Percentiles rank a stretch among this genome's conserved stretches.
phyloP scores from a whole-genome alignment of 1,284 basidiomycete genomes.

The Ustilago trichophora region DNA sequence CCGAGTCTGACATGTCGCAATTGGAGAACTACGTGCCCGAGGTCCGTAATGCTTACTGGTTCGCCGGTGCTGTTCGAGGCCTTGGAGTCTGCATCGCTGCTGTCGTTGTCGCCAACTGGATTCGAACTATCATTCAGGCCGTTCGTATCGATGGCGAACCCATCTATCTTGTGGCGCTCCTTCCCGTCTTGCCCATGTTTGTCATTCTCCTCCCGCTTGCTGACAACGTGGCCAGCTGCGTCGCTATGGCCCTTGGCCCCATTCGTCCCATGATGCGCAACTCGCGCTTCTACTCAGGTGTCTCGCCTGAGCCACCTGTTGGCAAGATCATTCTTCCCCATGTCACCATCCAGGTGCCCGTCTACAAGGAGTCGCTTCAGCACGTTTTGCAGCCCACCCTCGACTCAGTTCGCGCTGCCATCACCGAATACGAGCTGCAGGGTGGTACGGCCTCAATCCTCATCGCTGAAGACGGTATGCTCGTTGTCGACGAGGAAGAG shows the following conservation, averaged over 20 bases:
- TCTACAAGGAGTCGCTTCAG: constrained; percentile 74
- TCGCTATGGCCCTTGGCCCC: constrained; percentile 66
- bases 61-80: constrained; percentile 22
- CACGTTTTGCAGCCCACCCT: constrained; percentile 75
- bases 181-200: constrained; percentile 21
- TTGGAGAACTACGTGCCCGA: constrained; percentile 15
- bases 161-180: constrained; percentile 18
- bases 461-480: constrained; percentile 80
- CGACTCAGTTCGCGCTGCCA: constrained; percentile 81
- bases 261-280: constrained; percentile 73
- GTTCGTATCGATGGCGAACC: constrained; percentile 23
- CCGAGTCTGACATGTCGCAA: constrained; percentile 11
- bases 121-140: constrained; percentile 20
- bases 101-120: constrained; percentile 26
- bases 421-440: constrained; percentile 85
- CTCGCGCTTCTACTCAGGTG: constrained; percentile 69
- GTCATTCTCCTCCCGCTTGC: constrained; percentile 69
- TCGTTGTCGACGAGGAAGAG: constrained; percentile 74
- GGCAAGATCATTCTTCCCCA: constrained; percentile 71
- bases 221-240: constrained; percentile 71
- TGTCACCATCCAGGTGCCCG: constrained; percentile 80
- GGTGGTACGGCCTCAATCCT: constrained; percentile 81
- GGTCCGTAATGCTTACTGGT: constrained; percentile 10
- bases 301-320: constrained; percentile 51
- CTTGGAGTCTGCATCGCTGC: constrained; percentile 25